Conservation (phyloP, 2,329 filamentous ascomycete genomes). For the Ceratocystis variospora region DNA sequence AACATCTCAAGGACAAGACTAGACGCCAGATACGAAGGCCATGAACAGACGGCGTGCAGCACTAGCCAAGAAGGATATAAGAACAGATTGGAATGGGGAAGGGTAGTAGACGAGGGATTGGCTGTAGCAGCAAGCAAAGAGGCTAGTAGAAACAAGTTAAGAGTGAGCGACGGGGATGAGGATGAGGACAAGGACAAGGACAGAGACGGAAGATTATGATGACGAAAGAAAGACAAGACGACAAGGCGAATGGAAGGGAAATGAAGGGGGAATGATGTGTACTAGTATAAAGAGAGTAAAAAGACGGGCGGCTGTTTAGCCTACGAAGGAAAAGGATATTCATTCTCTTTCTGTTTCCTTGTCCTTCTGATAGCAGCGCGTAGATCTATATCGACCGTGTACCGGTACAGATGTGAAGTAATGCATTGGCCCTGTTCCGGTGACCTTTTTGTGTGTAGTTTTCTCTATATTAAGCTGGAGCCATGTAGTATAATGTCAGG, state of each 20-base stretch:
- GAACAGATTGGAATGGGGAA: not conserved
- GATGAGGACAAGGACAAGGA: not conserved
- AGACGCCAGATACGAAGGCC: no score
- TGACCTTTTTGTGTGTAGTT: not conserved
- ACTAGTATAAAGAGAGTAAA: not conserved
- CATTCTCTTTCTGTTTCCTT: not conserved
- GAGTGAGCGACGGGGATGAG: not conserved
- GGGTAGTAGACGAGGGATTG: not conserved
- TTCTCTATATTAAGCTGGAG: not conserved
- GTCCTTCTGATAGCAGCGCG: not conserved
- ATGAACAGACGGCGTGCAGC: no score
- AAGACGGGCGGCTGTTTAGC: not conserved
- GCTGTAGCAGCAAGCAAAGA: slow-evolving; percentile 10
- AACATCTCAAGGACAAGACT: no score
- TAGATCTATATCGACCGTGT: not conserved
- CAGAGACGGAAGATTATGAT: slow-evolving; percentile 12
- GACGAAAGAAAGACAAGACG: no score
- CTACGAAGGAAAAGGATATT: not conserved
- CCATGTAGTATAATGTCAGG: not conserved
- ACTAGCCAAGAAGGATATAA: not conserved
- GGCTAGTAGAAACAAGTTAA: slow-evolving; percentile 1
- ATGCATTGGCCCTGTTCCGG: not conserved
- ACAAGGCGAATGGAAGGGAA: no score
- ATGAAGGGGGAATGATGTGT: no score
- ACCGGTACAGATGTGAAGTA: not conserved